Evolutionary conservation across 345 rosid genomes (phyloP).

Genomic region (Populus deltoides): DNA sequence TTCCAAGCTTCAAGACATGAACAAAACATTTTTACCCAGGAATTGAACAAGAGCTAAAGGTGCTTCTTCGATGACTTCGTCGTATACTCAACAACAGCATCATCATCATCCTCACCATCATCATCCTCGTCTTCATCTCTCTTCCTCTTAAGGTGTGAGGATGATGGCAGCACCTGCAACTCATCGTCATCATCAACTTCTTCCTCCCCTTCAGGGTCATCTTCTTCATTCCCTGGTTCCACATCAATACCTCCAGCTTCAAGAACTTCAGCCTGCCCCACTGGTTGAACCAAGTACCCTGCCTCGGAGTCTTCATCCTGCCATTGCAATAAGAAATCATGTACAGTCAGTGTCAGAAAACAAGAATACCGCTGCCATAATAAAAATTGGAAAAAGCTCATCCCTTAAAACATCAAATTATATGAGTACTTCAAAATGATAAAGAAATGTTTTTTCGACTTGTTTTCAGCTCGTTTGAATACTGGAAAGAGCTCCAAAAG

Average conservation of each 20-base stretch:
- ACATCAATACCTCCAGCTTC: constrained; percentile 48
- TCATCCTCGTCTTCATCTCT: constrained; percentile 35
- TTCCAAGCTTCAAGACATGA: constrained; percentile 12
- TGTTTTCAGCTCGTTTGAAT: not conserved
- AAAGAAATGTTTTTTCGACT: not conserved
- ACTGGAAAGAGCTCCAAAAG: not conserved
- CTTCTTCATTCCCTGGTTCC: constrained; percentile 47
- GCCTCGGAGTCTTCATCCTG: constrained; percentile 65
- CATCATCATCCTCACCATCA: constrained; percentile 15
- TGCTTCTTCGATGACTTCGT: constrained; percentile 46
- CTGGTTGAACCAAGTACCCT: constrained; percentile 64
- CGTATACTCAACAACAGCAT: constrained; percentile 18
- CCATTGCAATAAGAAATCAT: constrained; percentile 8
- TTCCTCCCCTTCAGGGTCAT: constrained; percentile 42
- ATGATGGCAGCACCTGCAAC: constrained; percentile 28
- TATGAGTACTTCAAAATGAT: not conserved
- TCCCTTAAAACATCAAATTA: not conserved
- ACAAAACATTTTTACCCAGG: constrained; percentile 3
- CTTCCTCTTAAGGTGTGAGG: constrained; percentile 55
- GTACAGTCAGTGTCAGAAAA: not conserved
- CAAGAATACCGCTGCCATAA: not conserved
- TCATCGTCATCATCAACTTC: constrained; percentile 29
- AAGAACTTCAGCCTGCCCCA: constrained; percentile 45
- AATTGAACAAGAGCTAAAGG: constrained; percentile 15
- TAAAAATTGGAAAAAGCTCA: not conserved